These are phyloP conservation scores for Mycosphaerella sp. DNA, from an alignment of 2,329 filamentous ascomycete genomes.

Conservation along the genomic window DNA sequence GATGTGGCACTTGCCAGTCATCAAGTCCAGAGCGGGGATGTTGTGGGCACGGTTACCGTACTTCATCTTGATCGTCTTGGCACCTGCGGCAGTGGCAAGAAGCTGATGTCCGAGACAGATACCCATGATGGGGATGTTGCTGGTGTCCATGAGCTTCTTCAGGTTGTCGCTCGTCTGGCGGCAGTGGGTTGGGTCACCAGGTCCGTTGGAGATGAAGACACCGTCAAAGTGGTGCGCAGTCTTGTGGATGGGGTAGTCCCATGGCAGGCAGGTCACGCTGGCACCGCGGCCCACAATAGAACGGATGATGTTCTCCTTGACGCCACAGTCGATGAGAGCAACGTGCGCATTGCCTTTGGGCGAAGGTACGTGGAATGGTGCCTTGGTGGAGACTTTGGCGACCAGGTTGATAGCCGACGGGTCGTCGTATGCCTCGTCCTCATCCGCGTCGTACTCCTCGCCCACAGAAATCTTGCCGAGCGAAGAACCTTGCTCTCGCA, in stretches of 20 bases:
- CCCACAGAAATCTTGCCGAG: conserved; percentile 90
- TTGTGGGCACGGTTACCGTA: conserved; percentile 99
- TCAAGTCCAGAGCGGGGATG: conserved; percentile 90
- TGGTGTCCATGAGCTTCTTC: conserved; percentile 80
- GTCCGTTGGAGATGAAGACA: conserved; percentile 98
- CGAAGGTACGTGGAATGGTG: conserved; percentile 90
- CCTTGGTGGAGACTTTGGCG: conserved; percentile 93
- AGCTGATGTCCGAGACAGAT: conserved; percentile 98
- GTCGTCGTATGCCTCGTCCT: conserved; percentile 93
- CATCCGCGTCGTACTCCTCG: conserved; percentile 96
- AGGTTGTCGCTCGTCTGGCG: conserved; percentile 91
- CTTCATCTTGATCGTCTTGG: conserved; percentile 92
- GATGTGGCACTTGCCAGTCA: conserved; percentile 95
- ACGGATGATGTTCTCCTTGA: conserved; percentile 99
- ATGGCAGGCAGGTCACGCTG: conserved; percentile 90
- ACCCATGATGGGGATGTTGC: conserved; percentile 88
- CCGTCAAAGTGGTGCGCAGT: conserved; percentile 96
- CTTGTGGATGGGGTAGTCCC: conserved; percentile 97
- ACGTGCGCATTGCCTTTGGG: conserved; percentile 79
- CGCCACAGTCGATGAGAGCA: conserved; percentile 93
- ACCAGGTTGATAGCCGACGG: conserved; percentile 96
- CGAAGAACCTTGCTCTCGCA: conserved; percentile 94
- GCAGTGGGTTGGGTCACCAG: conserved; percentile 96
- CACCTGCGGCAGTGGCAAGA: conserved; percentile 80
- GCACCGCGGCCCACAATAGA: conserved; percentile 87